These are phyloP conservation scores for Inga leiocalycina DNA, from an alignment of 306 rosid species.

Conservation along the genomic window DNA sequence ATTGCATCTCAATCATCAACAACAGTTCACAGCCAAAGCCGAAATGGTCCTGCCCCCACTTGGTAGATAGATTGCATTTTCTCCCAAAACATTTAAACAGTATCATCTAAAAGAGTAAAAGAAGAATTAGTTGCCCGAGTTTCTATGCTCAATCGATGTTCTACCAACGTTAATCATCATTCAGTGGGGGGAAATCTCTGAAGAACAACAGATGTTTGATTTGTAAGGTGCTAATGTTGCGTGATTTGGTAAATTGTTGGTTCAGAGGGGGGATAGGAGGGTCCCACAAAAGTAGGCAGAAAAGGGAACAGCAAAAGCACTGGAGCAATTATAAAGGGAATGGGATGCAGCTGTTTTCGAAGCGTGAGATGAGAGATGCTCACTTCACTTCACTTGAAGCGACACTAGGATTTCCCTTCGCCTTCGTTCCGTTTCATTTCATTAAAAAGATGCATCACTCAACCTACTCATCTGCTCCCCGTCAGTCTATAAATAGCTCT, in stretches of 20 bases:
- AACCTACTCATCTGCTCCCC: background rate
- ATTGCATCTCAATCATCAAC: background rate
- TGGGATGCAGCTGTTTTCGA: slow-evolving; percentile 26
- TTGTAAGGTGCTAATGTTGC: background rate
- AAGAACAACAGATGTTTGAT: background rate
- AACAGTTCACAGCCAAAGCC: too few relatives aligned
- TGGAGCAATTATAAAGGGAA: background rate
- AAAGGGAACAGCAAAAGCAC: background rate
- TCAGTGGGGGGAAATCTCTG: background rate
- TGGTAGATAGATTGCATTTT: background rate
- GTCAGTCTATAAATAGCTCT: slow-evolving; percentile 13
- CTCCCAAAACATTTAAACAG: background rate
- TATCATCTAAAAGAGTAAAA: background rate
- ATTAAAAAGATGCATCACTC: background rate
- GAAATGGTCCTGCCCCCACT: background rate
- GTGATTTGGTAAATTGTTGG: background rate
- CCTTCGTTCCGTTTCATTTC: background rate
- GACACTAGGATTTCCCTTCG: background rate
- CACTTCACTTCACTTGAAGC: background rate
- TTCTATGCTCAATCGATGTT: background rate
- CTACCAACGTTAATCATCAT: background rate
- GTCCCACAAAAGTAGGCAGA: slow-evolving; percentile 10
- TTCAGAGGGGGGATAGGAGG: background rate
- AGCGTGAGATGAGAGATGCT: background rate
- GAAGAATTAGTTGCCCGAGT: background rate